Evolutionary conservation across 2,329 filamentous ascomycete species (phyloP), one percentile per base, ranked within the genome.

Genomic region (Xylaria polymorpha): DNA sequence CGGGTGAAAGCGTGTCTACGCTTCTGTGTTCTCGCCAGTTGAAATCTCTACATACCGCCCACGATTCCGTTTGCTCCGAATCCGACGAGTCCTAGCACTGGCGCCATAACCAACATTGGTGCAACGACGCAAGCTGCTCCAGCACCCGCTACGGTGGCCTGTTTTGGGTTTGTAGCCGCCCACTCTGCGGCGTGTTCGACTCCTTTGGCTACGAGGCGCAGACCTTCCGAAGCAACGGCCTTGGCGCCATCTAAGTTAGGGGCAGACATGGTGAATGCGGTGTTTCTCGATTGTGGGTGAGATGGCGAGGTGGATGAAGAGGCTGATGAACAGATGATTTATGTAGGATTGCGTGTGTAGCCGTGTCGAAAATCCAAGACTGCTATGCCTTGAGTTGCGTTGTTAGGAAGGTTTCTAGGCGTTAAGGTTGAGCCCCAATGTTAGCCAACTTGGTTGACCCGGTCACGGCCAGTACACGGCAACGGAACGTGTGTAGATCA

Each of bases 11-110:
- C 22, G 29, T 25, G 22, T 8, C 5, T 29, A 5, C 7, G 3
- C 25, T 25, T 18, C 22, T 12, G 46, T 25, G 22, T 22, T 20
- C 4, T 22, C 29, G 25, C 50, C 6, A 10, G 18, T 53, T 32
- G 25, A 6, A 8, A 50, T 20, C 46, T 22, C 20, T 29, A 50
- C 46, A 4, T 50, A 50, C 46, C 46, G 22, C 20, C 46, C 20
- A 29, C 46, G 46, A 50, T 29, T 14, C 46, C 46, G 46, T 25
- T 50, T 29, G 46, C 46, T 50, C 46, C 46, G 10, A 50, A 50
- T 29, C 46, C 46, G 22, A 50, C 20, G 46, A 29, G 20, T 4
- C 46, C 20, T 14, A 50, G 46, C 1, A 50, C 20, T 29, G 46
- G 46, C n/a, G 46, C 46, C 6, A 20, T 20, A 14, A 29, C 20